Percentiles rank a stretch among this genome's conserved stretches.
Conservation (phyloP, 2,329 filamentous ascomycete species). For the Scleromitrula shiraiana region DNA sequence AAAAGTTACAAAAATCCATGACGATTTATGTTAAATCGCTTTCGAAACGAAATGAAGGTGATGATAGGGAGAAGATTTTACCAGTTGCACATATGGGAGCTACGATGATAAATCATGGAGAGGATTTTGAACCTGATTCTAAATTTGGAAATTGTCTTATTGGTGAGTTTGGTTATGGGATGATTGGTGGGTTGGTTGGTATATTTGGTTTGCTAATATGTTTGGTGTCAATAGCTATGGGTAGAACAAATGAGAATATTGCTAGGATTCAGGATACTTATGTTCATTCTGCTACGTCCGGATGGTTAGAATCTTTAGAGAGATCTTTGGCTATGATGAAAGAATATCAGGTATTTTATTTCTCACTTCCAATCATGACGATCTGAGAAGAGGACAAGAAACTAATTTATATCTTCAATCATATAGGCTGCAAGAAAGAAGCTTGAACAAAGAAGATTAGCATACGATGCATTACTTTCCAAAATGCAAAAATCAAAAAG, state of each 20-base stretch:
- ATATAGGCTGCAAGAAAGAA: constrained; percentile 86
- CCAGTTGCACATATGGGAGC: constrained; percentile 73
- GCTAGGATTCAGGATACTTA: constrained; percentile 81
- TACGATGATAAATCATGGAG: constrained; percentile 80
- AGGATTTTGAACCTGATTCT: constrained; percentile 85
- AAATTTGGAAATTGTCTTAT: constrained; percentile 84
- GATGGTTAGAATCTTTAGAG: constrained; percentile 89
- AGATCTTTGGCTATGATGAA: constrained; percentile 90
- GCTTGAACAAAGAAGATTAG: constrained; percentile 80
- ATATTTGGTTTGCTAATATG: constrained; percentile 14
- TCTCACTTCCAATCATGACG: background rate
- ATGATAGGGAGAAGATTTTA: constrained; percentile 81
- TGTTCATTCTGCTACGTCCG: constrained; percentile 65
- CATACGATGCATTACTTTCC: constrained; percentile 80
- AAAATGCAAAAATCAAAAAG: constrained; percentile 93
- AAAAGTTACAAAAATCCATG: constrained; percentile 81
- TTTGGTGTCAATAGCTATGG: constrained; percentile 54
- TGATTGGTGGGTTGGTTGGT: background rate
- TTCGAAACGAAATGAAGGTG: constrained; percentile 71
- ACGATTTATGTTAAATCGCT: constrained; percentile 81
- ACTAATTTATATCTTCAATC: constrained; percentile 13
- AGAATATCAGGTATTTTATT: constrained; percentile 72
- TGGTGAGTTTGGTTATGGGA: constrained; percentile 34
- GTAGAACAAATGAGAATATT: constrained; percentile 80
- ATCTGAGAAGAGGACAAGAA: constrained; percentile 20